Conservation (phyloP, 768 basidiomycete genomes). For the Chiua virens region DNA sequence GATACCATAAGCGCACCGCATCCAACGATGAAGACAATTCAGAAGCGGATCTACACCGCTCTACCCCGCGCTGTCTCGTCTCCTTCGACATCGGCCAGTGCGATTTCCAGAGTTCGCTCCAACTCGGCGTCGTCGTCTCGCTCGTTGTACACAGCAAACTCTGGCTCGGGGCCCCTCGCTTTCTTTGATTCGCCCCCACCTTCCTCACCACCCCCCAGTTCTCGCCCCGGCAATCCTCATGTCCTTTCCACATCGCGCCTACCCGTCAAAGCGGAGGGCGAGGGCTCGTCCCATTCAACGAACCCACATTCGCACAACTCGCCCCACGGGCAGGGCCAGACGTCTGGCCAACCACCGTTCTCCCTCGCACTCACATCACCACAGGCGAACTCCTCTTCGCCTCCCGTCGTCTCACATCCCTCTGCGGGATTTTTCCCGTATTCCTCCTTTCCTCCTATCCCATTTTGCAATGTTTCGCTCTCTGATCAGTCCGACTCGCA, state of each 20-base stretch:
- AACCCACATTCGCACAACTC: constrained; percentile 31
- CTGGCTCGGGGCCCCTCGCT: constrained; percentile 31
- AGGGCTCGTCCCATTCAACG: constrained; percentile 38
- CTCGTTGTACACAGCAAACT: constrained; percentile 40
- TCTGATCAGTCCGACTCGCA: constrained; percentile 28
- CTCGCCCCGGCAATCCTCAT: constrained; percentile 41
- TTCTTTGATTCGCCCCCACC: constrained; percentile 42
- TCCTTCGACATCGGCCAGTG: constrained; percentile 29
- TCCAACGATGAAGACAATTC: constrained; percentile 48
- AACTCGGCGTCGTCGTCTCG: constrained; percentile 42
- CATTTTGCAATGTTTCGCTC: constrained; percentile 27
- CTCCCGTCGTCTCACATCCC: constrained; percentile 29
- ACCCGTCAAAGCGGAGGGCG: constrained; percentile 46
- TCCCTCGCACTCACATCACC: constrained; percentile 47
- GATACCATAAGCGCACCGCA: constrained; percentile 36
- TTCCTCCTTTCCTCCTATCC: constrained; percentile 33
- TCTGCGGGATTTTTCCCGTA: constrained; percentile 37
- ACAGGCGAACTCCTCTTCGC: constrained; percentile 34
- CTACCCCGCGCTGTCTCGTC: constrained; percentile 40
- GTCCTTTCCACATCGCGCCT: constrained; percentile 43
- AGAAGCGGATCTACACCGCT: constrained; percentile 51
- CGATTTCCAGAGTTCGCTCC: constrained; percentile 43
- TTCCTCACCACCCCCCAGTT: constrained; percentile 39
- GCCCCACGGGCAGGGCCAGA: constrained; percentile 36
- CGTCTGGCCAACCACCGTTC: constrained; percentile 34